Base-by-base conservation (phyloP, 2,329 filamentous ascomycete genomes). In the Cladosporium sphaerospermum region DNA sequence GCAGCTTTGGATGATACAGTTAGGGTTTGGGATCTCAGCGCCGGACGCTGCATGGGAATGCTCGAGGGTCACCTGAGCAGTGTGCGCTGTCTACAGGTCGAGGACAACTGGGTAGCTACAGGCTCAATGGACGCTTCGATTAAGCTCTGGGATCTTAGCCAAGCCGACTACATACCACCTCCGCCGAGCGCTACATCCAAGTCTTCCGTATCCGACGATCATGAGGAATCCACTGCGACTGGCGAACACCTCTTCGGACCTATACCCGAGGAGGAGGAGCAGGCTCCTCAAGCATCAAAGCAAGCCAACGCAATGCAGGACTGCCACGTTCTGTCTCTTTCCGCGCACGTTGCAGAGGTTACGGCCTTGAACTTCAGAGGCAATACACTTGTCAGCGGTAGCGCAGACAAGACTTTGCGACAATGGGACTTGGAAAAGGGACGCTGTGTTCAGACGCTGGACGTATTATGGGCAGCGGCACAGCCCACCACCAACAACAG, bases 361-460 rank as follows among this genome's bases (percentile, higher is more conserved):
- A 97, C 93, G 10, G 92, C 93, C 7, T 78, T 99, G 19, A 86
- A 97, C 71, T 95, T 99, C 73, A 81, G 84, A 55, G 88, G 88
- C 52, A 85, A 96, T 61, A 90, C 89, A 0, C 79, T 99, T 13
- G 90, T 99, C 32, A 99, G 93, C 2, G 93, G 93, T 10, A 97
- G 92, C 7, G 87, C 93, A 0, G 93, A 99, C 74, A 99, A 99
- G 78, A 99, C 93, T 1, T 77, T 99, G 52, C 85, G 93, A 42
- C 93, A 99, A 69, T 99, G 93, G 93, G 93, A 99, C 75, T 78
- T 99, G 46, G 88, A 92, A 64, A 96, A 91, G 69, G 93, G 93
- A n/a, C 86, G 93, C 45, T 97, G 93, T 69, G 88, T 99, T 51
- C 93, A 99, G 72, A 99, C 93, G 2, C 77, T 99, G 45, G 93